These are phyloP conservation scores for Hypoxylon crocopeplum DNA, from an alignment of 495 filamentous ascomycete species.

Conservation along the genomic window DNA sequence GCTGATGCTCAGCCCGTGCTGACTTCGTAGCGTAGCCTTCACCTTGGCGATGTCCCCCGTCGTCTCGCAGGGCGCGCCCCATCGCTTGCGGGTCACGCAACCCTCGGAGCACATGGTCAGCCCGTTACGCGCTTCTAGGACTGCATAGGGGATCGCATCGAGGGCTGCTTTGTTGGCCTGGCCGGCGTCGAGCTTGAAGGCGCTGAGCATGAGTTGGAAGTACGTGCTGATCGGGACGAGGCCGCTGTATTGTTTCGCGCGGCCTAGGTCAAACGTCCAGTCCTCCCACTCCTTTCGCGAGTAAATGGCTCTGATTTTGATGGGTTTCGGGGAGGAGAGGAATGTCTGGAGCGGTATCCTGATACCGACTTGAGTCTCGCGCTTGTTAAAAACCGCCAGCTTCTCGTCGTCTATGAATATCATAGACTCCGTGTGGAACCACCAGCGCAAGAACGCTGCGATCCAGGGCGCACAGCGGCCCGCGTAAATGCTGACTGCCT, in stretches of 20 bases:
- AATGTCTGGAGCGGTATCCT: background rate
- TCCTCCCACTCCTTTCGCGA: background rate
- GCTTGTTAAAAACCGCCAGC: too few species aligned
- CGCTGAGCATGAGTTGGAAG: conserved; percentile 16
- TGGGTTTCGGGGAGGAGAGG: background rate
- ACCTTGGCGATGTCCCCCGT: background rate
- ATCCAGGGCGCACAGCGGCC: conserved; percentile 18
- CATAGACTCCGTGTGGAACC: background rate
- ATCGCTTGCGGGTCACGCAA: conserved; percentile 3
- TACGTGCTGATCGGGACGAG: conserved; percentile 6
- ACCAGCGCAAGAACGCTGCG: conserved; percentile 19
- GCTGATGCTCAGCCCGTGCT: background rate
- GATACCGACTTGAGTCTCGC: background rate
- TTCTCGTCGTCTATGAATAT: conserved; percentile 1
- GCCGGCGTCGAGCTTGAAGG: conserved; percentile 8
- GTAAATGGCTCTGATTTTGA: conserved; percentile 9
- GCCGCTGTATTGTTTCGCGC: background rate
- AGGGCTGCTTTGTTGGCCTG: conserved; percentile 2
- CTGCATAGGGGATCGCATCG: conserved; percentile 13
- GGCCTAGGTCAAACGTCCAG: conserved; percentile 2
- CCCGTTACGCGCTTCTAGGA: background rate
- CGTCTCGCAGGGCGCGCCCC: background rate
- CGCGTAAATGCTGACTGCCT: background rate
- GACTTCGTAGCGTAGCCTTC: background rate
- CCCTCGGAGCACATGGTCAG: conserved; percentile 20